These are phyloP conservation scores for Alternaria dauci DNA, from an alignment of 2,329 filamentous ascomycete genomes.

Conservation along the genomic window DNA sequence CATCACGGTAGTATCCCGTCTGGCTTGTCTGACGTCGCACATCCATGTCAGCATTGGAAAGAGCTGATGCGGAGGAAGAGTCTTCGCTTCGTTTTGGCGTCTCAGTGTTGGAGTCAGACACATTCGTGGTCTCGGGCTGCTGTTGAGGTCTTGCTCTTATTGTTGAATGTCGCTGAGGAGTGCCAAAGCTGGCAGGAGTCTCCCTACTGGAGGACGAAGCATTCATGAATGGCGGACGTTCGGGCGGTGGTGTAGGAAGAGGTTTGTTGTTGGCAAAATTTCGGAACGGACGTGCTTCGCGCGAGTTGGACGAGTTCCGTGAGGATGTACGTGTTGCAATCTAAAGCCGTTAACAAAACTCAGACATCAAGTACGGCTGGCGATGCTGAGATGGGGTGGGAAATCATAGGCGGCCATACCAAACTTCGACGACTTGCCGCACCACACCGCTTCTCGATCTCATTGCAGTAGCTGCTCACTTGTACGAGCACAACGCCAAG, in stretches of 20 bases:
- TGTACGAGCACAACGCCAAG: constrained; percentile 75
- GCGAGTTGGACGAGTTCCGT: constrained; percentile 47
- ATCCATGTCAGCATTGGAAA: constrained; percentile 26
- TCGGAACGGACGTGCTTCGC: constrained; percentile 44
- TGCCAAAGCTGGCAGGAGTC: constrained; percentile 23
- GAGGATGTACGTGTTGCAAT: constrained; percentile 51
- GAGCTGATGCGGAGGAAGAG: constrained; percentile 18
- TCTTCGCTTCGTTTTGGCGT: constrained; percentile 31
- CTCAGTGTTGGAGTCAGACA: constrained; percentile 31
- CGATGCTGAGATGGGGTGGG: not conserved
- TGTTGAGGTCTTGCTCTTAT: constrained; percentile 24
- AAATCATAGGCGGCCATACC: constrained; percentile 59
- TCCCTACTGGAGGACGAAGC: constrained; percentile 27
- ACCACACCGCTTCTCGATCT: constrained; percentile 86
- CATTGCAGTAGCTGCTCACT: constrained; percentile 78
- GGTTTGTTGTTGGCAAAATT: constrained; percentile 48
- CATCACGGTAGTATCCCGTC: constrained; percentile 32
- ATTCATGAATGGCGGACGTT: constrained; percentile 37
- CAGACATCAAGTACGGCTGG: not conserved
- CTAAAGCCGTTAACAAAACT: constrained; percentile 30
- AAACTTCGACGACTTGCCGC: constrained; percentile 80
- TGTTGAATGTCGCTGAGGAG: constrained; percentile 25
- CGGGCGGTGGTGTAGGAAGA: constrained; percentile 44
- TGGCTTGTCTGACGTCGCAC: constrained; percentile 27
- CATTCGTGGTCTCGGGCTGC: constrained; percentile 27